Percentiles rank a stretch among this genome's conserved stretches.
Conservation (phyloP, 305 asterid species). For the Striga hermonthica region DNA sequence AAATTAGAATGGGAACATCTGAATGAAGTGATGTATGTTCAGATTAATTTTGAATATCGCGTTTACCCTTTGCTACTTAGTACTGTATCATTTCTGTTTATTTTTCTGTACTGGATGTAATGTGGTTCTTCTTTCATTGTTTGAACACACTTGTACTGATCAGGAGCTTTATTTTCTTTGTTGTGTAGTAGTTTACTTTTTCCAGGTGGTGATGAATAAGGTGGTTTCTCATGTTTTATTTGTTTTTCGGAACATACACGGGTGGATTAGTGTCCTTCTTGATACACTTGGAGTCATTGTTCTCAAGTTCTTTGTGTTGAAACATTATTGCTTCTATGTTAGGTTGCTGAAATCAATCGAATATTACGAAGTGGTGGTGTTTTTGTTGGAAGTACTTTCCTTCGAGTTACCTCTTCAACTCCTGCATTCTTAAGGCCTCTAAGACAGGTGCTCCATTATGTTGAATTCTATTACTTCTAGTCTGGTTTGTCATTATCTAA, state of each 20-base stretch:
- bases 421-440: slow-evolving; percentile 66
- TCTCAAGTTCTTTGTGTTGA: neutral
- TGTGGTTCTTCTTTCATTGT: neutral
- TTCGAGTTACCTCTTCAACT: slow-evolving; percentile 64
- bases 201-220: no score
- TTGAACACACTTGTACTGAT: slow-evolving; percentile 10
- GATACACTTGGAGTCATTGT: neutral
- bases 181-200: no score
- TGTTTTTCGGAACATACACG: no score
- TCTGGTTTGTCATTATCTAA: neutral
- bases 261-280: no score
- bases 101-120: neutral
- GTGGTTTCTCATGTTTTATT: no score
- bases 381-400: slow-evolving; percentile 88
- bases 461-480: neutral
- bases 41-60: no score
- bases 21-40: no score
- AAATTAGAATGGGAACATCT: no score
- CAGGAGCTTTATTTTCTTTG: no score
- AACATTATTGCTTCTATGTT: slow-evolving; percentile 22
- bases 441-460: slow-evolving; percentile 46
- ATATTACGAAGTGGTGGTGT: slow-evolving; percentile 81
- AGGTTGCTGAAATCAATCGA: slow-evolving; percentile 91
- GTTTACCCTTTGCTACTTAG: neutral
- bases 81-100: neutral